Conservation (phyloP, 495 filamentous ascomycete species). For the Clohesyomyces aquaticus region DNA sequence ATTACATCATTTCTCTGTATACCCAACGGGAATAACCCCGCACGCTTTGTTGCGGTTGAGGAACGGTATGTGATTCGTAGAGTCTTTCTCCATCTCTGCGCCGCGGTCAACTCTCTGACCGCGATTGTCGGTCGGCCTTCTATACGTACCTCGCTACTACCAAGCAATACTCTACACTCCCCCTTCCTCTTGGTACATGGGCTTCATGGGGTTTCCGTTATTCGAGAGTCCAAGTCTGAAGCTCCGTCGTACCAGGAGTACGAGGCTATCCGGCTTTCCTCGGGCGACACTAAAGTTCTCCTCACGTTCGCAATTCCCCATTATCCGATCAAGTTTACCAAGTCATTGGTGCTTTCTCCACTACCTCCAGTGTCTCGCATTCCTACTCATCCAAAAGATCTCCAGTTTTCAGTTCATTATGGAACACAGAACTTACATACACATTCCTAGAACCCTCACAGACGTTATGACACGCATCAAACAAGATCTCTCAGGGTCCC, state of each 20-base stretch:
- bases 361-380: neutral
- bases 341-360: neutral
- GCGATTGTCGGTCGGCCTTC: neutral
- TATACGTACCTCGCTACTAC: neutral
- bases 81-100: neutral
- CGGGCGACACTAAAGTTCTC: constrained; percentile 12
- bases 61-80: neutral
- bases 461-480: constrained; percentile 33
- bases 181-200: neutral
- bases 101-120: neutral
- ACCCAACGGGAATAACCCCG: too few relatives aligned
- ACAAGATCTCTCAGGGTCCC: constrained; percentile 32
- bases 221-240: neutral
- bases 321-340: neutral
- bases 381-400: neutral
- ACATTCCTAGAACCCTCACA: constrained; percentile 16
- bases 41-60: too few relatives aligned
- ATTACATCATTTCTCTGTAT: too few relatives aligned
- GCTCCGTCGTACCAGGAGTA: neutral
- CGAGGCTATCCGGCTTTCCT: constrained; percentile 11
- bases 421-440: constrained; percentile 30
- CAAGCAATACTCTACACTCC: neutral
- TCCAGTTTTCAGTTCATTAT: constrained; percentile 19
- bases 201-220: neutral
- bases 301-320: neutral